Percentiles rank a stretch among this genome's conserved stretches.
Conservation (phyloP, 116 monocot species). For the Cymodocea nodosa region DNA sequence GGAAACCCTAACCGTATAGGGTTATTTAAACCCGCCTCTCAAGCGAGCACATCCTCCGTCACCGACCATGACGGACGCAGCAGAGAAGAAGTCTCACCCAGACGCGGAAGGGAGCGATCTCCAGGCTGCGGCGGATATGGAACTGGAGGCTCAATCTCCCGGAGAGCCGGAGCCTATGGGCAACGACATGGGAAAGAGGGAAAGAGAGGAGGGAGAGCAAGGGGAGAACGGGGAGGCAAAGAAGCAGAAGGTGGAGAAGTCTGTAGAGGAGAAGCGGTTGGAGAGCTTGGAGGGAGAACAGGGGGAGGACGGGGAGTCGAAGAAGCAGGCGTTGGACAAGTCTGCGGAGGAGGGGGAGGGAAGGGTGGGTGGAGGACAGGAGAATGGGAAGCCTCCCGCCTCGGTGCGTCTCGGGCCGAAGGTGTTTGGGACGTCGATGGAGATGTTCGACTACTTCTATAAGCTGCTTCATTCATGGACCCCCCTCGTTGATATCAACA, state of each 20-base stretch:
- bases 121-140: neutral
- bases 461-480: constrained; percentile 64
- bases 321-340: constrained; percentile 30
- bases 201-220: constrained; percentile 8
- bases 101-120: neutral
- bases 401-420: constrained; percentile 59
- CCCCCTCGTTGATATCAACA: constrained; percentile 52
- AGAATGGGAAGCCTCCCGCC: neutral
- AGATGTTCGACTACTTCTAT: constrained; percentile 85
- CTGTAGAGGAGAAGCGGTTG: constrained; percentile 34
- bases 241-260: constrained; percentile 33
- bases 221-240: constrained; percentile 15
- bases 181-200: constrained; percentile 15
- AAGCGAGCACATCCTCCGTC: neutral
- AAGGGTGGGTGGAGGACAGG: neutral
- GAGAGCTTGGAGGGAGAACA: constrained; percentile 14
- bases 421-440: constrained; percentile 42
- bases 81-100: neutral
- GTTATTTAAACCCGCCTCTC: too few species aligned
- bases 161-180: neutral
- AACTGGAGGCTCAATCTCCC: neutral
- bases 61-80: constrained; percentile 2
- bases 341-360: constrained; percentile 32
- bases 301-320: constrained; percentile 11
- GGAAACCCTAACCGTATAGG: too few species aligned